Conservation (phyloP, 352 stramenopile genomes). For the Phytopythium helicoides region DNA sequence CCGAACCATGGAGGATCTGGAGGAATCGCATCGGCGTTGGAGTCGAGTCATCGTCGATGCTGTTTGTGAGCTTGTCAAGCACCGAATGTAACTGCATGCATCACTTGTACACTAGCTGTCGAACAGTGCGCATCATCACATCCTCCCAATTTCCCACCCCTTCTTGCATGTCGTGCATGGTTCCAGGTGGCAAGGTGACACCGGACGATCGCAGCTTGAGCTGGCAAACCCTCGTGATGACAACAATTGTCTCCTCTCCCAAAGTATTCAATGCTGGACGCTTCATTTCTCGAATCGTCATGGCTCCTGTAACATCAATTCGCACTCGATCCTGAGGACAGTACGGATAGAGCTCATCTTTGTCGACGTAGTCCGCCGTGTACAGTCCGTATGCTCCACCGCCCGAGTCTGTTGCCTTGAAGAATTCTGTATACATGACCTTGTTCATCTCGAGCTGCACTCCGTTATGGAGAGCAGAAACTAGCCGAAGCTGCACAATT, state of each 20-base stretch:
- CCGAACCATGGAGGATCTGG: neutral
- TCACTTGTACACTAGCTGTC: slow-evolving; percentile 28
- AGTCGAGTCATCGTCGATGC: slow-evolving; percentile 1
- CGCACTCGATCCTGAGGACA: slow-evolving; percentile 13
- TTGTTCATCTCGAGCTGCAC: slow-evolving; percentile 42
- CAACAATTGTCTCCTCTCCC: slow-evolving; percentile 22
- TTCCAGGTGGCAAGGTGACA: slow-evolving; percentile 18
- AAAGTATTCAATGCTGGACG: neutral
- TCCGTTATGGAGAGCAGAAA: slow-evolving; percentile 27
- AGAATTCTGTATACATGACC: slow-evolving; percentile 5
- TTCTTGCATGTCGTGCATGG: slow-evolving; percentile 37
- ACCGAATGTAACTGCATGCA: neutral
- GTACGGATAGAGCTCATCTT: slow-evolving; percentile 33
- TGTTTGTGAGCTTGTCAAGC: neutral
- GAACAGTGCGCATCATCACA: slow-evolving; percentile 45
- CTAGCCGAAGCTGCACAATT: slow-evolving; percentile 43
- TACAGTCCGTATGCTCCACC: slow-evolving; percentile 11
- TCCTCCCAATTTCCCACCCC: slow-evolving; percentile 41
- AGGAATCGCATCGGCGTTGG: neutral
- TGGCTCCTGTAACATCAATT: slow-evolving; percentile 9
- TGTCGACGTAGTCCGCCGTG: slow-evolving; percentile 15
- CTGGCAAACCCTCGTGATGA: slow-evolving; percentile 27
- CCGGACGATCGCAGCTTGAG: slow-evolving; percentile 20
- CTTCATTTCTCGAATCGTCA: slow-evolving; percentile 5
- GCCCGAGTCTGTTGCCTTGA: neutral